Conservation (phyloP, 306 rosid species). For the Adenanthera pavonina region DNA sequence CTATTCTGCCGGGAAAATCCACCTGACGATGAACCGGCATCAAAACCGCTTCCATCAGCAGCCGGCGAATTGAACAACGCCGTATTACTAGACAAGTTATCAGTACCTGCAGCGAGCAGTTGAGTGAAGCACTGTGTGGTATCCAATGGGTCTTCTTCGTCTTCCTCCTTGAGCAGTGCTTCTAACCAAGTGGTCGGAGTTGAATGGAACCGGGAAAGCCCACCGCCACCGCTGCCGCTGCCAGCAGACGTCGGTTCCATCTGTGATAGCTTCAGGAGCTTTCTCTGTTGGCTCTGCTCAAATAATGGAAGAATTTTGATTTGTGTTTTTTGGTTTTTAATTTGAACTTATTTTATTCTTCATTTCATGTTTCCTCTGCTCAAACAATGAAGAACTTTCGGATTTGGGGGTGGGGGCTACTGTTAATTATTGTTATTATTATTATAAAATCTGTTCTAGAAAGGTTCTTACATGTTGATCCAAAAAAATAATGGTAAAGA, state of each 20-base stretch:
- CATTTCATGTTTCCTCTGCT: neutral
- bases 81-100: slow-evolving; percentile 21
- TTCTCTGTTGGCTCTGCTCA: neutral
- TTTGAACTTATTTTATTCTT: neutral
- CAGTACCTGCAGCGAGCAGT: slow-evolving; percentile 49
- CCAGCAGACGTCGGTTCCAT: slow-evolving; percentile 8
- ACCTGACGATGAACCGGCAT: slow-evolving; percentile 11
- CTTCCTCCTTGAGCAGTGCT: slow-evolving; percentile 67
- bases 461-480: too few species aligned
- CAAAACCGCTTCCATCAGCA: slow-evolving; percentile 27
- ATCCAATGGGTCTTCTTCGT: slow-evolving; percentile 57
- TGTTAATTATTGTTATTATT: too few species aligned
- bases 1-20: slow-evolving; percentile 60
- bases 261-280: neutral
- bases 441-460: neutral
- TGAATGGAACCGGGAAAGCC: slow-evolving; percentile 70
- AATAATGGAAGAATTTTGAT: neutral
- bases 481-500: too few species aligned
- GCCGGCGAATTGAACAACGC: slow-evolving; percentile 38
- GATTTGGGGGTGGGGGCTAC: neutral
- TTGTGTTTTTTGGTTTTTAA: neutral
- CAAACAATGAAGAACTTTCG: neutral
- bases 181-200: slow-evolving; percentile 91
- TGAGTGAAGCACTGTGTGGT: slow-evolving; percentile 69
- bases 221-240: slow-evolving; percentile 36